These are phyloP conservation scores for Leptodontidium sp. DNA, from an alignment of 2,329 filamentous ascomycete genomes.

Conservation along the genomic window DNA sequence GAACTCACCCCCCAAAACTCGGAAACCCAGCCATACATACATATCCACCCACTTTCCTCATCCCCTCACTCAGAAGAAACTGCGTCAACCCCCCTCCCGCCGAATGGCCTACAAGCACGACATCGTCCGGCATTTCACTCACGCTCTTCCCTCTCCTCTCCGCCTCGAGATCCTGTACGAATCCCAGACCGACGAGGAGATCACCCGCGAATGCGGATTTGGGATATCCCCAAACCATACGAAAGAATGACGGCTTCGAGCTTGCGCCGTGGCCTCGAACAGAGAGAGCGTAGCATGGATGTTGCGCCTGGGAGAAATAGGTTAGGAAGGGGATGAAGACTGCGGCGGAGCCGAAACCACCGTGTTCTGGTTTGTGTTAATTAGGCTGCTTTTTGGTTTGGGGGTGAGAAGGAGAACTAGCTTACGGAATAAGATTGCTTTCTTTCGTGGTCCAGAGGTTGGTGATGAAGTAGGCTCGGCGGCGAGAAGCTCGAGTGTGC, in stretches of 20 bases:
- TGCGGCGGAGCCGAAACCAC: constrained; percentile 51
- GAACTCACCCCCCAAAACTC: constrained; percentile 50
- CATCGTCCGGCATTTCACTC: constrained; percentile 11
- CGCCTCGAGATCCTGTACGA: constrained; percentile 19
- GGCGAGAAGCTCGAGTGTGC: constrained; percentile 51
- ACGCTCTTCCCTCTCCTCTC: constrained; percentile 36
- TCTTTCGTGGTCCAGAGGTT: constrained; percentile 15
- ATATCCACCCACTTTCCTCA: constrained; percentile 47
- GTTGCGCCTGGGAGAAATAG: constrained; percentile 49
- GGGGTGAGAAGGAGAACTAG: background rate
- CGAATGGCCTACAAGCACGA: constrained; percentile 51
- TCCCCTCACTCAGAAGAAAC: constrained; percentile 47
- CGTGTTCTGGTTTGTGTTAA: constrained; percentile 44
- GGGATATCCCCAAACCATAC: constrained; percentile 46
- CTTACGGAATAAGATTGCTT: constrained; percentile 48
- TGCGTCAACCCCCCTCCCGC: constrained; percentile 52
- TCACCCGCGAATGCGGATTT: constrained; percentile 31
- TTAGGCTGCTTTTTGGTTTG: background rate
- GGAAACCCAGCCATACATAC: constrained; percentile 50
- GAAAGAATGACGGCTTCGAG: constrained; percentile 50
- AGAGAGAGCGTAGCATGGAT: constrained; percentile 52
- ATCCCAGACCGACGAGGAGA: constrained; percentile 26
- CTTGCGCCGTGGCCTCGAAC: constrained; percentile 53
- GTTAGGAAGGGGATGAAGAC: constrained; percentile 47
- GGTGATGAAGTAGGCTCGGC: constrained; percentile 35